Evolutionary conservation across 169 alveolate species (phyloP).

Genomic region (Perkinsus marinus): DNA sequence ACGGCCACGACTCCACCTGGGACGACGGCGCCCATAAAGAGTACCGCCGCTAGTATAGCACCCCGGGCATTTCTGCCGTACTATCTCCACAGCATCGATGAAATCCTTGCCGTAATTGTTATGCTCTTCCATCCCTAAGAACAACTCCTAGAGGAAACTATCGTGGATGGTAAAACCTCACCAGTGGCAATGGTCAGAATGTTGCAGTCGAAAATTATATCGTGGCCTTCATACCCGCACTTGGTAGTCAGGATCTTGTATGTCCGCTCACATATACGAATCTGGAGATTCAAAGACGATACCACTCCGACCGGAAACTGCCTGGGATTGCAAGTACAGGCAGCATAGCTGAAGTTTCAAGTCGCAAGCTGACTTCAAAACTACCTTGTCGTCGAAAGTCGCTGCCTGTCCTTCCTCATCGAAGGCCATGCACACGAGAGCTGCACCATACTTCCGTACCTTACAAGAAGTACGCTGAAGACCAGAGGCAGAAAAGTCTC

Average conservation of each 20-base stretch:
- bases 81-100: constrained; percentile 36
- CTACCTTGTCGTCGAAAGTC: constrained; percentile 39
- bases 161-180: neutral
- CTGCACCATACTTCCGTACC: constrained; percentile 34
- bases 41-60: neutral
- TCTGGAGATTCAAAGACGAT: neutral
- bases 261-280: constrained; percentile 39
- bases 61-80: constrained; percentile 14
- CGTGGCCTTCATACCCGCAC: constrained; percentile 37
- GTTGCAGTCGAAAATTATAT: constrained; percentile 49
- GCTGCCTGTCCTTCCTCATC: constrained; percentile 59
- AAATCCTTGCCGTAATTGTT: constrained; percentile 40
- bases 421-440: constrained; percentile 57
- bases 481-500: neutral
- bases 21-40: neutral
- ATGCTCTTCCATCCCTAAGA: constrained; percentile 45
- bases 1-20: neutral
- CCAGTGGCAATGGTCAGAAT: constrained; percentile 53
- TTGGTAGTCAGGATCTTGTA: constrained; percentile 23
- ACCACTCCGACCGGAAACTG: no score
- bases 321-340: no score
- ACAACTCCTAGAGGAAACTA: neutral
- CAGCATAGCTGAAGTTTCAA: no score
- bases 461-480: neutral
- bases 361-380: neutral